Percentiles rank a stretch among this genome's conserved stretches.
These are phyloP conservation scores for Candida albicans DNA, from an alignment of 1,139 yeast genomes.

Conservation along the genomic window DNA sequence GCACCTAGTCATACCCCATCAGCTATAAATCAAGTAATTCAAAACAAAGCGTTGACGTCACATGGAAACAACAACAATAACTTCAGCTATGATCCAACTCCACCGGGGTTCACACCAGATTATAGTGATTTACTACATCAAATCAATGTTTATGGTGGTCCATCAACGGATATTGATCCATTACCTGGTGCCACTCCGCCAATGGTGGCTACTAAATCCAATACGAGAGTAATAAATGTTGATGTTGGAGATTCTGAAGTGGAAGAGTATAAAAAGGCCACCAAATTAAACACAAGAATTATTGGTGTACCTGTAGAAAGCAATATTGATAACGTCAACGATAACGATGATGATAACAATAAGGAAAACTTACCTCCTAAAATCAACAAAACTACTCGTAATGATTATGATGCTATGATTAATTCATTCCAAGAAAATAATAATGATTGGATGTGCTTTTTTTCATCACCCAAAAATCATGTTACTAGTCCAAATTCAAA, in stretches of 20 bases:
- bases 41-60: slow-evolving; percentile 18
- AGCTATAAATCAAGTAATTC: slow-evolving; percentile 44
- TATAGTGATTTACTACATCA: slow-evolving; percentile 50
- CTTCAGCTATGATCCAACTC: slow-evolving; percentile 5
- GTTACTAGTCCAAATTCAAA: slow-evolving; percentile 45
- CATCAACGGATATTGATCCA: slow-evolving; percentile 56
- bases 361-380: slow-evolving; percentile 41
- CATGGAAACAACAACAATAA: slow-evolving; percentile 8
- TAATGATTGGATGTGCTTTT: slow-evolving; percentile 39
- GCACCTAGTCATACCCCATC: slow-evolving; percentile 50
- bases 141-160: slow-evolving; percentile 50
- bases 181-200: slow-evolving; percentile 48
- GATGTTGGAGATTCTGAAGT: slow-evolving; percentile 17
- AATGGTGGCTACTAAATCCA: slow-evolving; percentile 49
- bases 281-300: slow-evolving; percentile 46
- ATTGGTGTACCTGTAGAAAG: slow-evolving; percentile 27
- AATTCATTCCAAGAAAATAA: slow-evolving; percentile 31
- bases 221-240: slow-evolving; percentile 46
- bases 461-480: slow-evolving; percentile 48
- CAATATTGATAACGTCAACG: too few relatives aligned
- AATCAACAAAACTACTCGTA: slow-evolving; percentile 21
- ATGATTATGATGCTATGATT: slow-evolving; percentile 40
- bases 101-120: slow-evolving; percentile 28
- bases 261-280: slow-evolving; percentile 42
- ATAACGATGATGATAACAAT: slow-evolving; percentile 42